Base-by-base conservation (phyloP, 257 asterid species). In the Mentha longifolia region DNA sequence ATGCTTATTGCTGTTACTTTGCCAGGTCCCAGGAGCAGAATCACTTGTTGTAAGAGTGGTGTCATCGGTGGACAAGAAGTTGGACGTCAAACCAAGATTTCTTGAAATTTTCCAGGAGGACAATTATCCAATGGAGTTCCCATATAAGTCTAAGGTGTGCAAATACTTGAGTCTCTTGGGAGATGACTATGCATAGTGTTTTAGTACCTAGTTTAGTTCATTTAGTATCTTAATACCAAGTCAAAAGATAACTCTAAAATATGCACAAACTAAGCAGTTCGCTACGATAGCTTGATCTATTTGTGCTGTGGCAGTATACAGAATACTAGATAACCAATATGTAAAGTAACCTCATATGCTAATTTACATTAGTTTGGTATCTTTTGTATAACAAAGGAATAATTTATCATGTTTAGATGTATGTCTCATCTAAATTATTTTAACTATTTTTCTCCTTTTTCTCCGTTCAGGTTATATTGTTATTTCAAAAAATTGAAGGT, bases 401-500 rank as follows among this genome's bases (percentile, higher is more conserved):
- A 49, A 54, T 52, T 61, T 37, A 54, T 71, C 60, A 37, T 31
- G 37, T 54, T 51, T 41, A 42, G 52, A 52, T 56, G 41, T 31
- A 9, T 22, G 25, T 60, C 22, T 66, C 72, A 46, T 37, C 63
- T 60, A 19, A 22, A 33, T 56, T 54, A 31, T 41, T 68, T 47
- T 35, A 63, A 75, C 31, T 66, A 6, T 7, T 74, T 77, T n/a
- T n/a, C n/a, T n/a, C n/a, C n/a, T n/a, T 72, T 60, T 58, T 66
- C 76, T 47, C 20, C 79, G 62, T 77, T 82, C 91, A 92, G 99
- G 98, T 95, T 62, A 73, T 95, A 65, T 82, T 95, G 63, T 81
- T 92, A 78, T 95, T 95, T 83, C 99, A 95, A 80, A 89, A 84
- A 81, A 92, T 95, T 74, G 98, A 92, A 89, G 99, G 98, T 45